Conservation (phyloP, 116 monocot species). For the Cymodocea nodosa region DNA sequence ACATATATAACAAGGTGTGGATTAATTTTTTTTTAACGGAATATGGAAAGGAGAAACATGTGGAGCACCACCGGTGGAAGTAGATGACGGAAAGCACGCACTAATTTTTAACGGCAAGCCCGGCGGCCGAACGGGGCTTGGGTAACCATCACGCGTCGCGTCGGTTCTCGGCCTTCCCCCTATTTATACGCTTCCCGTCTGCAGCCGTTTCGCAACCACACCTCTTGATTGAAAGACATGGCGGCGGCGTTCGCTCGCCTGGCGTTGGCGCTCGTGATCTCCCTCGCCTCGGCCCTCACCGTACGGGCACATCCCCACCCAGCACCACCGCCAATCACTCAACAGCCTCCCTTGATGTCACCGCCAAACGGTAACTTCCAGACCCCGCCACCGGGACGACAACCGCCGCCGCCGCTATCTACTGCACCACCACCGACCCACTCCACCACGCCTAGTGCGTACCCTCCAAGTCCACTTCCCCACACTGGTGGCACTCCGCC, state of each 20-base stretch:
- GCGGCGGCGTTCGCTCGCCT: too few relatives aligned
- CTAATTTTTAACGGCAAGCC: too few relatives aligned
- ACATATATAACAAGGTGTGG: too few relatives aligned
- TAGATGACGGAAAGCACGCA: too few relatives aligned
- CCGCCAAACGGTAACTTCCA: not conserved
- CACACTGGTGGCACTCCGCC: too few relatives aligned
- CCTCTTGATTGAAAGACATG: not conserved
- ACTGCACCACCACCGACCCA: constrained; percentile 26
- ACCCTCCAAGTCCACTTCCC: too few relatives aligned
- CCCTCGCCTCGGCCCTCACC: not conserved
- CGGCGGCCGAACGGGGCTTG: not conserved
- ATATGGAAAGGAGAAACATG: too few relatives aligned
- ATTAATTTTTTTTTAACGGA: too few relatives aligned
- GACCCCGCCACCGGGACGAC: constrained; percentile 20
- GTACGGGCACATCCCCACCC: not conserved
- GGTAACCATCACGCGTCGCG: not conserved
- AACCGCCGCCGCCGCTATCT: constrained; percentile 18
- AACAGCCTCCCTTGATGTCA: not conserved
- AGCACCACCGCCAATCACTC: not conserved
- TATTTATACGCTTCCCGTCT: not conserved
- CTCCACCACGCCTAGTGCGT: too few relatives aligned
- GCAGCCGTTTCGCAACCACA: not conserved
- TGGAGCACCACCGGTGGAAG: too few relatives aligned
- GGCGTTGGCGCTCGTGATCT: not conserved
- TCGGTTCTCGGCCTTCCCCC: not conserved